phyloP scores from a whole-genome alignment of 495 filamentous ascomycete genomes.

The Polyplosphaeria fusca region DNA sequence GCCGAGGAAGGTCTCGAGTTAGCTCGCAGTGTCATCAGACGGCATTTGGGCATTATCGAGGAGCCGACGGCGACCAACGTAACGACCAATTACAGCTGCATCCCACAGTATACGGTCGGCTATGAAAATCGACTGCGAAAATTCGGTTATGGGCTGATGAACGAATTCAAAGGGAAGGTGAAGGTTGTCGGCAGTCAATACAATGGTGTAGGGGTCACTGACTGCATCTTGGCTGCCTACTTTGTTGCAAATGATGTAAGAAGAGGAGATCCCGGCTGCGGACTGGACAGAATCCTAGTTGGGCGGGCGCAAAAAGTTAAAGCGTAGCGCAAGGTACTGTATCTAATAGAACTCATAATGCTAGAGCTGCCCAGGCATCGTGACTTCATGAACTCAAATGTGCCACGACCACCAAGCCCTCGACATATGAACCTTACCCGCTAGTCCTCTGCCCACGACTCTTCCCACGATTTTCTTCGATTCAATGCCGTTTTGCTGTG shows the following conservation, averaged over 20 bases:
- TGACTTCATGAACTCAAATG: too few relatives aligned
- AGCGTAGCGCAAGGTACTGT: too few relatives aligned
- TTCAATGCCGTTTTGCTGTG: too few relatives aligned
- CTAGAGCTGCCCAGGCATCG: too few relatives aligned
- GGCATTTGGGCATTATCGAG: slow-evolving; percentile 69
- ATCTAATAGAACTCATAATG: too few relatives aligned
- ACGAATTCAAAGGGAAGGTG: slow-evolving; percentile 60
- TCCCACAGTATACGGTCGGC: slow-evolving; percentile 84
- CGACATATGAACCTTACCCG: too few relatives aligned
- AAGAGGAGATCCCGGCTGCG: too few relatives aligned
- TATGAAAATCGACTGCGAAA: slow-evolving; percentile 62
- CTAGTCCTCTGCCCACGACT: too few relatives aligned
- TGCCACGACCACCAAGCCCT: too few relatives aligned
- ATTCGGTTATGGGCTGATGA: slow-evolving; percentile 51
- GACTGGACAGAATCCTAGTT: too few relatives aligned
- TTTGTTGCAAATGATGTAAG: slow-evolving; percentile 45
- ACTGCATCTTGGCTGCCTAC: slow-evolving; percentile 57
- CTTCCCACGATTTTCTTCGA: too few relatives aligned
- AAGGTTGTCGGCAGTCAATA: slow-evolving; percentile 80
- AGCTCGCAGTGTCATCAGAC: slow-evolving; percentile 62
- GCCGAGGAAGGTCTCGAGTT: slow-evolving; percentile 61
- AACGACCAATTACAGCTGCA: slow-evolving; percentile 69
- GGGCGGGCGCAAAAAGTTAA: too few relatives aligned
- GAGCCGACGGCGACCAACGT: slow-evolving; percentile 55
- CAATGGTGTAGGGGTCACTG: slow-evolving; percentile 59